Conservation (phyloP, 176 grass and related monocot species). For the Eleusine indica region DNA sequence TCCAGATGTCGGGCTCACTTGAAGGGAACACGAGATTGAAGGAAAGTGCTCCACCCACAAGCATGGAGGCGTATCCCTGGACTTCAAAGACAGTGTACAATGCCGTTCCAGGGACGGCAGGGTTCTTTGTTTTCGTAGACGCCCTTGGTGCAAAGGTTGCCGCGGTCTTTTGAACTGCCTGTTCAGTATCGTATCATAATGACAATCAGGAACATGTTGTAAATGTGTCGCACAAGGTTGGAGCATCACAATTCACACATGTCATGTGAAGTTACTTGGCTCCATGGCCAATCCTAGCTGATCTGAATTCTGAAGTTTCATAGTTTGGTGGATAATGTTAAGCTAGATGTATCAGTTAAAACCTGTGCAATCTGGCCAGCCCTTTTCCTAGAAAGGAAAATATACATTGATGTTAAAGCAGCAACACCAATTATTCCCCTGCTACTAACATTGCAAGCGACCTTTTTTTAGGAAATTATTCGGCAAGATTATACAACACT, state of each 20-base stretch:
- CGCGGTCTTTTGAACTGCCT: slow-evolving; percentile 94
- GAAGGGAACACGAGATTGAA: slow-evolving; percentile 95
- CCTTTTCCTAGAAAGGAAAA: neutral
- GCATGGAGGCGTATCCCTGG: slow-evolving; percentile 85
- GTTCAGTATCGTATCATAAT: slow-evolving; percentile 23
- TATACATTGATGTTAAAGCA: slow-evolving; percentile 4
- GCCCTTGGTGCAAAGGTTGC: slow-evolving; percentile 94
- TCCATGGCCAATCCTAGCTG: neutral
- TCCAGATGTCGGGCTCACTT: slow-evolving; percentile 81
- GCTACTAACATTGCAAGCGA: neutral
- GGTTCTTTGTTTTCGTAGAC: slow-evolving; percentile 87
- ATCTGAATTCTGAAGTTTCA: neutral
- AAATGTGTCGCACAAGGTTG: slow-evolving; percentile 13
- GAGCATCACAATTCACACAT: neutral
- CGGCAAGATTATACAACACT: neutral
- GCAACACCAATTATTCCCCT: neutral
- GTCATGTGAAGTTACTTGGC: neutral
- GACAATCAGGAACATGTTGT: neutral
- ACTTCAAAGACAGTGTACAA: slow-evolving; percentile 91
- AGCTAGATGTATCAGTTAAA: neutral
- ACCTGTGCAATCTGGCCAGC: neutral
- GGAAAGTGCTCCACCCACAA: slow-evolving; percentile 88
- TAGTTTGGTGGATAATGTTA: neutral
- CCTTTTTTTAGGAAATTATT: neutral
- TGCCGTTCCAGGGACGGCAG: slow-evolving; percentile 72